Evolutionary conservation across 345 rosid species (phyloP).

Genomic region (Gossypium australe): DNA sequence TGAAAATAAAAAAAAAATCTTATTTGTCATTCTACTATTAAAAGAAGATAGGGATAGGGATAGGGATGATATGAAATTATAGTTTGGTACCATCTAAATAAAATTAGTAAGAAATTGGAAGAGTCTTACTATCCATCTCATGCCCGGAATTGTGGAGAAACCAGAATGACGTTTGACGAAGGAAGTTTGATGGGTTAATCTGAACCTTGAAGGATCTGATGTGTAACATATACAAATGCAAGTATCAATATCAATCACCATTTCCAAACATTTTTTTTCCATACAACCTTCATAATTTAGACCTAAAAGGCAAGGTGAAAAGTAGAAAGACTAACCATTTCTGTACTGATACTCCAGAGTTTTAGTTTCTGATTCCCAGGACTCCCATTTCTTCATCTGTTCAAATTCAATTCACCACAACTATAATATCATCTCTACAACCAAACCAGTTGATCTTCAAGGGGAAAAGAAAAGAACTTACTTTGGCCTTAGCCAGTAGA

Average conservation of each 20-base stretch:
- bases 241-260: background rate
- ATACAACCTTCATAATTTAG: too few species aligned
- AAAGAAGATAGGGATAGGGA: too few species aligned
- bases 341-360: conserved; percentile 33
- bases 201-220: conserved; percentile 49
- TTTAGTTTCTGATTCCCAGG: conserved; percentile 48
- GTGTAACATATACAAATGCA: background rate
- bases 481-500: conserved; percentile 36
- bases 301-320: background rate
- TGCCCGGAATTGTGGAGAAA: conserved; percentile 25
- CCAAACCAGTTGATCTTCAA: background rate
- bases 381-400: conserved; percentile 59
- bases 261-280: too few species aligned
- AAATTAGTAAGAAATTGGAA: background rate
- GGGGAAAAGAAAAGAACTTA: background rate
- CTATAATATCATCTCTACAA: background rate
- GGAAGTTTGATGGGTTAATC: conserved; percentile 59
- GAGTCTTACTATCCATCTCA: conserved; percentile 44
- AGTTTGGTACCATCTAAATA: too few species aligned
- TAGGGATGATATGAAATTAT: too few species aligned
- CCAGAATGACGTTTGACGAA: conserved; percentile 50
- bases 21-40: too few species aligned
- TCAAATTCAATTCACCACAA: background rate
- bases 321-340: conserved; percentile 27
- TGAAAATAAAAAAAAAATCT: too few species aligned